Base-by-base conservation (phyloP, 2,329 filamentous ascomycete species). In the Colletotrichum caudatum region DNA sequence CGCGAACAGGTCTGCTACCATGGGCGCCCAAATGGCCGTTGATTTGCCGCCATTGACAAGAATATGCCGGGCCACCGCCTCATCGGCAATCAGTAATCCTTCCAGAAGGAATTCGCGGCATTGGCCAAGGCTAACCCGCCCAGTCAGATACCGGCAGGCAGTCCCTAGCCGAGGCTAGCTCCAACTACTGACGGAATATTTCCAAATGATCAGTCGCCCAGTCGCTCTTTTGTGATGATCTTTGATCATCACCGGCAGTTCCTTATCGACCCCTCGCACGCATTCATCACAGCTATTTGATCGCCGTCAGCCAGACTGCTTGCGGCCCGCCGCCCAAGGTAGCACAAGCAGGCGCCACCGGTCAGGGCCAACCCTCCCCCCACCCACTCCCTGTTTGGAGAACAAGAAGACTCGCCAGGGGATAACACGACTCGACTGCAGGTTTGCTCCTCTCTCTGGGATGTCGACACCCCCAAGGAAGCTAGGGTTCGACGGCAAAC, bases 211-310 rank as follows among this genome's bases (percentile, higher is more conserved):
- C 69, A 23, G 54, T 59, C 29, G 51, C 16, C 59, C 60, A 69
- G 48, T 48, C 54, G 41, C 57, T 35, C n/a, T 50, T 37, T 26
- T 48, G 53, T 46, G 70, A 56, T 39, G 61, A 71, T 72, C 66
- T 26, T n/a, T 66, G 56, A 72, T 72, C 57, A 46, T 72, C 61
- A 46, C 66, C 61, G 70, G 70, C 56, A 72, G 70, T 72, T 71
- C 66, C 61, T 48, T 46, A 66, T 66, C 70, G 57, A 41, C 58
- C 37, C 54, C 33, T 14, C 29, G 46, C 63, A 53, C 50, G 57
- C 67, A 51, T 53, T 39, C 58, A 57, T 66, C 64, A 57, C 20
- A 26, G 46, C 20, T 44, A 37, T 69, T 33, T 64, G 53, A 60
- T 69, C 54, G 58, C 64, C 65, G 54, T 46, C 65, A 54, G 58